Conservation (phyloP, 345 rosid species). For the Erucastrum elatum region DNA sequence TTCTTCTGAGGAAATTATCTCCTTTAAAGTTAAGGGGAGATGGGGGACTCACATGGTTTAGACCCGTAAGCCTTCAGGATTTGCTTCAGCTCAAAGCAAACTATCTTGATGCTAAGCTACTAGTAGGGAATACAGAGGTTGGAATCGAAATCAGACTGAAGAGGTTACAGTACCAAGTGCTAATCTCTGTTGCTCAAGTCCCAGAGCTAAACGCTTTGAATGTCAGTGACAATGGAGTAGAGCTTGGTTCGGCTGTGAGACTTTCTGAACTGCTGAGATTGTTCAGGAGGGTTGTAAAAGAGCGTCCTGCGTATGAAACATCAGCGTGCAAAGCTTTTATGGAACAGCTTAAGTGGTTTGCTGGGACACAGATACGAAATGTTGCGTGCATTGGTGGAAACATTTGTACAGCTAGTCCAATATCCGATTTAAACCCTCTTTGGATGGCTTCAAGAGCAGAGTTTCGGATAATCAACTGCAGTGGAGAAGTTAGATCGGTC, state of each 20-base stretch:
- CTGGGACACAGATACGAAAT: constrained; percentile 23
- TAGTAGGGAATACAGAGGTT: not conserved
- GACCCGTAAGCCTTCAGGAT: not conserved
- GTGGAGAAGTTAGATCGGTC: not conserved
- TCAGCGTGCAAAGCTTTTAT: constrained; percentile 79
- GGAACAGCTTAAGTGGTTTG: constrained; percentile 95
- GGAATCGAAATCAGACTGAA: not conserved
- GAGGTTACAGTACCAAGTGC: not conserved
- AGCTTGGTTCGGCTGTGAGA: constrained; percentile 84
- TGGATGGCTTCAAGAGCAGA: not conserved
- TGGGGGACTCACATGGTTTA: not conserved
- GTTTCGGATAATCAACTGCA: not conserved
- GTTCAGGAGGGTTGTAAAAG: constrained; percentile 55
- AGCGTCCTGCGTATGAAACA: constrained; percentile 63
- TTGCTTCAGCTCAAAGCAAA: not conserved
- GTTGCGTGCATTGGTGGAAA: not conserved
- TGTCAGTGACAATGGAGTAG: constrained; percentile 73
- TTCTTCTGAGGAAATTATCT: constrained; percentile 59
- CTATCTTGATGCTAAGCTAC: not conserved
- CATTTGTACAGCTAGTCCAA: not conserved
- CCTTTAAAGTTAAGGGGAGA: constrained; percentile 66
- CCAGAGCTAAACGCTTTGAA: constrained; percentile 70
- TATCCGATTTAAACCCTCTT: not conserved
- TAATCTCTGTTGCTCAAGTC: constrained; percentile 53
- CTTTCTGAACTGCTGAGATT: constrained; percentile 65